Percentiles rank a stretch among this genome's conserved stretches.
Conservation (phyloP, 371 early-diverging fungal genomes). For the Mortierella sp. region DNA sequence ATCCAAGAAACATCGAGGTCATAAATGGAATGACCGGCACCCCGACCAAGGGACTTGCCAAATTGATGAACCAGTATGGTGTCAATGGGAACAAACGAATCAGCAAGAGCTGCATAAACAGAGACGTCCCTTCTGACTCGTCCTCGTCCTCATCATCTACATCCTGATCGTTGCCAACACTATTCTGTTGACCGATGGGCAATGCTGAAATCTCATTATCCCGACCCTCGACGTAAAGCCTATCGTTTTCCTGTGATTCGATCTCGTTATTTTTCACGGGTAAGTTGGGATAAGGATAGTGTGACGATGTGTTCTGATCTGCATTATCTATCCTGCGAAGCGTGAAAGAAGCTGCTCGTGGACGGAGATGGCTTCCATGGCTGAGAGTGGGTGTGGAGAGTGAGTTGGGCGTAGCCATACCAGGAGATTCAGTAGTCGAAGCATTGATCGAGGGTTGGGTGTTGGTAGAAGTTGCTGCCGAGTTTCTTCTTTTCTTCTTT, state of each 20-base stretch:
- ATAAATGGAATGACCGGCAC: constrained; percentile 57
- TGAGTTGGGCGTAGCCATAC: background rate
- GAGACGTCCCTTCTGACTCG: constrained; percentile 39
- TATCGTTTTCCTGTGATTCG: constrained; percentile 35
- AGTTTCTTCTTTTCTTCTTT: background rate
- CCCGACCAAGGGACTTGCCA: constrained; percentile 57
- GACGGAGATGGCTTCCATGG: constrained; percentile 31
- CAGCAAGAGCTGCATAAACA: constrained; percentile 56
- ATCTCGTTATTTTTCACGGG: constrained; percentile 11
- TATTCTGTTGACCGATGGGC: constrained; percentile 1
- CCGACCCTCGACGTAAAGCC: constrained; percentile 24
- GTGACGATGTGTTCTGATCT: constrained; percentile 9
- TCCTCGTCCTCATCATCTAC: constrained; percentile 34
- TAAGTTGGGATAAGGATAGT: constrained; percentile 9
- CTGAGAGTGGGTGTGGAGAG: background rate
- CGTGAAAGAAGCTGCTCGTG: constrained; percentile 43
- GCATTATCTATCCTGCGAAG: constrained; percentile 23
- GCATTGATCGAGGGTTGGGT: constrained; percentile 19
- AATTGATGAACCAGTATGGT: constrained; percentile 59
- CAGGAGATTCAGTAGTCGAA: constrained; percentile 4
- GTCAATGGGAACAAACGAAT: constrained; percentile 59
- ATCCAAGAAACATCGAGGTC: constrained; percentile 58
- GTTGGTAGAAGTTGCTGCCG: constrained; percentile 30
- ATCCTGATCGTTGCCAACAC: constrained; percentile 1
- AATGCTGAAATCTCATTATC: constrained; percentile 1